Base-by-base conservation (phyloP, 2,329 filamentous ascomycete genomes). In the Neofusicoccum sp. region DNA sequence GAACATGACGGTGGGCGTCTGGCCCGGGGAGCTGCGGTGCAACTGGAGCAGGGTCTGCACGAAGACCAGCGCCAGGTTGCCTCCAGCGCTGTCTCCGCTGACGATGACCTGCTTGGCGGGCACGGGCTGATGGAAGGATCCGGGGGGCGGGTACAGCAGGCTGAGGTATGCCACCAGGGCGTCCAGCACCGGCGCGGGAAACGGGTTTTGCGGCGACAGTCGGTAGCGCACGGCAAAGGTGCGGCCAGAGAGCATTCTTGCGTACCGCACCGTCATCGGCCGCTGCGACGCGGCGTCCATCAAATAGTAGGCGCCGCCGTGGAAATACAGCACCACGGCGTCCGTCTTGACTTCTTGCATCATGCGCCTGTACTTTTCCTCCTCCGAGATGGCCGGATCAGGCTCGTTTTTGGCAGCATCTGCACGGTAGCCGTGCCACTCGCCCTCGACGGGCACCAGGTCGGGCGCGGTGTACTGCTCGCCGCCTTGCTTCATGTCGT, bases 41-140 rank as follows among this genome's bases (percentile, higher is more conserved):
- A 93, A 78, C 62, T 92, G 85, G 1, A 93, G 80, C 1, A 94
- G 70, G 0, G 89, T 80, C 71, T 92, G 89, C 0, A 90, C 79
- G 0, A 95, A 81, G 0, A 85, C 84, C 12, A 92, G 81, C 12
- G 81, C 77, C 44, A 94, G 83, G 67, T 90, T 90, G 2, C 89
- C 91, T 12, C 92, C 91, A 3, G 92, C 91, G 63, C 85, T 89
- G 71, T 95, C 91, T 43, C 91, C 91, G 2, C 84, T 83, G 67
- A 95, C 80, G 8, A 93, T 86, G 45, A 95, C 88, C 62, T 91
- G 80, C 45, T 81, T 78, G 0, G 91, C 81, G 5, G 81, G 77
- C 1, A 94, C 84, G 2, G 90, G 79, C 12, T 83, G 79, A 72
- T 95, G 91, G 48, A 87, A 83, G 0, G 90, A 84, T 16, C 83